Percentiles rank a stretch among this genome's conserved stretches.
These are phyloP conservation scores for Scedosporium aurantiacum DNA, from an alignment of 2,329 filamentous ascomycete genomes.

Conservation along the genomic window DNA sequence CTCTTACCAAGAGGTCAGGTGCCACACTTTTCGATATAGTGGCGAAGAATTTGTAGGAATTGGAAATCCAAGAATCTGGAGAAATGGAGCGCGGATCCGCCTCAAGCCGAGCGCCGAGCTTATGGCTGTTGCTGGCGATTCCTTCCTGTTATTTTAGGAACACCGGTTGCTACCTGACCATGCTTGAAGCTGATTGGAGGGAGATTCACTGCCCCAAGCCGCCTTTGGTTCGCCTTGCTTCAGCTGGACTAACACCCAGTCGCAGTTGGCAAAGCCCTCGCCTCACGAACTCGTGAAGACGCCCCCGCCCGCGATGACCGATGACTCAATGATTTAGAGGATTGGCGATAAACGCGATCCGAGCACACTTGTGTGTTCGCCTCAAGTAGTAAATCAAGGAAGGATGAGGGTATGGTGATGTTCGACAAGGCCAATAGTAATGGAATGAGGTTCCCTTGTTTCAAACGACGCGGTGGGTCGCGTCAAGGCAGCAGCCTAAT, in stretches of 20 bases:
- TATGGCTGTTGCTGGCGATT: not conserved
- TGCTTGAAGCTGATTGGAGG: not conserved
- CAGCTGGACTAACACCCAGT: too few relatives aligned
- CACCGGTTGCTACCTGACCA: not conserved
- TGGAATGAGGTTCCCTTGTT: not conserved
- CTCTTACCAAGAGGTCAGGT: too few relatives aligned
- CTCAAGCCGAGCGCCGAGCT: not conserved
- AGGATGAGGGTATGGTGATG: not conserved
- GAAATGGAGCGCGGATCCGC: too few relatives aligned
- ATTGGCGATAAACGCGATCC: not conserved
- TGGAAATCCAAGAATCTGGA: too few relatives aligned
- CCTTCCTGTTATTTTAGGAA: not conserved
- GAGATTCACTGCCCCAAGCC: not conserved
- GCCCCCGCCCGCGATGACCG: not conserved
- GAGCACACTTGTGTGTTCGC: not conserved
- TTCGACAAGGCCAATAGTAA: not conserved
- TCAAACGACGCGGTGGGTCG: too few relatives aligned
- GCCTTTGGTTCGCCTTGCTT: not conserved
- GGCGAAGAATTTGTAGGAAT: too few relatives aligned
- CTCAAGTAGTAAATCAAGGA: not conserved
- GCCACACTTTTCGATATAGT: too few relatives aligned
- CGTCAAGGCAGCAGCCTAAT: too few relatives aligned
- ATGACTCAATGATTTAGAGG: not conserved
- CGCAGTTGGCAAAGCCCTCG: too few relatives aligned
- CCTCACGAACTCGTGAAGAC: not conserved